phyloP scores from a whole-genome alignment of 2,329 filamentous ascomycete genomes.

The Stemphylium beticola region DNA sequence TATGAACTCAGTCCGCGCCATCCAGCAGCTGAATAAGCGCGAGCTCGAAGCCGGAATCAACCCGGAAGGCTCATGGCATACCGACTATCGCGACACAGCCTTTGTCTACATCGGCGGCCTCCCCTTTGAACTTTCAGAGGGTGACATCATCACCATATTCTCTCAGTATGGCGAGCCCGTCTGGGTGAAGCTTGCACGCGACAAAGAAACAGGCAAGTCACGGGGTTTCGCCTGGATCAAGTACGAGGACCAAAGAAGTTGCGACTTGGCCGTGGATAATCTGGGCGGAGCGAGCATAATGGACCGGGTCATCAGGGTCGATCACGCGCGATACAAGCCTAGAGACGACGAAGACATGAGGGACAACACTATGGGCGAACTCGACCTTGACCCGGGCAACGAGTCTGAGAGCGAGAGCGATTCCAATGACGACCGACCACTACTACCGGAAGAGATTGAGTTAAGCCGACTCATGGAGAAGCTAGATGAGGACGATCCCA shows the following conservation, averaged over 20 bases:
- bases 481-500: constrained; percentile 94
- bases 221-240: constrained; percentile 96
- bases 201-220: constrained; percentile 95
- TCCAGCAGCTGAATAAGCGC: constrained; percentile 89
- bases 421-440: constrained; percentile 60
- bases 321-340: constrained; percentile 90
- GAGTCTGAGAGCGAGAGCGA: constrained; percentile 51
- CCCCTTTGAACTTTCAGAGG: constrained; percentile 90
- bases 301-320: constrained; percentile 81
- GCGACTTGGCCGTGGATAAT: constrained; percentile 95
- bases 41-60: constrained; percentile 90
- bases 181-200: constrained; percentile 88
- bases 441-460: constrained; percentile 83
- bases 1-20: constrained; percentile 95
- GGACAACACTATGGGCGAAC: constrained; percentile 62
- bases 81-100: constrained; percentile 96
- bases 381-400: constrained; percentile 39
- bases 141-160: constrained; percentile 95
- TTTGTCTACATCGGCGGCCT: constrained; percentile 96
- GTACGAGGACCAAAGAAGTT: constrained; percentile 97
- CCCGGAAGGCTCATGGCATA: constrained; percentile 91
- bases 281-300: constrained; percentile 83
- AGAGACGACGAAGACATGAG: constrained; percentile 77
- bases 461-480: constrained; percentile 75
- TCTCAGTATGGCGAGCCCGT: constrained; percentile 96